Conservation (phyloP, 441 rosid species). For the Aquilaria agallochum region DNA sequence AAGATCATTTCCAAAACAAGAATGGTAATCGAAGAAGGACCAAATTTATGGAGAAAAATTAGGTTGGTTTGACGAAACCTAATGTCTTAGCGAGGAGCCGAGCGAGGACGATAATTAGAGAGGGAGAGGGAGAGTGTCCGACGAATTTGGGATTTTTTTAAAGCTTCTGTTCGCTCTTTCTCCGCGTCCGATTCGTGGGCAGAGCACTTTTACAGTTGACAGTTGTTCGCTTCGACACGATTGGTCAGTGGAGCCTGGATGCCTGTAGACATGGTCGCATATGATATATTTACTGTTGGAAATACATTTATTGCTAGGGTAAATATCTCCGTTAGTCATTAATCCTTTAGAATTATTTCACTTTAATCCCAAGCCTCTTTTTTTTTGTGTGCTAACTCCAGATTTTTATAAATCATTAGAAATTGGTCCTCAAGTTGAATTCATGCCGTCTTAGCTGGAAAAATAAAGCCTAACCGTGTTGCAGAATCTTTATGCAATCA, state of each 20-base stretch:
- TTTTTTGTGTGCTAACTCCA: too few relatives aligned
- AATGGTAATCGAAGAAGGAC: not conserved
- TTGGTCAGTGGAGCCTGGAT: not conserved
- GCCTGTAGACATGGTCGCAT: not conserved
- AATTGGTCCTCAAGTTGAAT: too few relatives aligned
- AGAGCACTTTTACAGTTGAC: not conserved
- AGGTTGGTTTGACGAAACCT: too few relatives aligned
- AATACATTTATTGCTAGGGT: not conserved
- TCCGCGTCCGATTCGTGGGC: conserved; percentile 9
- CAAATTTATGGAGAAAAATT: not conserved
- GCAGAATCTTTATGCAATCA: too few relatives aligned
- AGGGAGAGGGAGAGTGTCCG: conserved; percentile 1
- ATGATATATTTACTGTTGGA: not conserved
- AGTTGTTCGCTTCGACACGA: not conserved
- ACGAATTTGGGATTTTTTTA: conserved; percentile 3
- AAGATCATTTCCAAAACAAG: not conserved
- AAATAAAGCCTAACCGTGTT: too few relatives aligned
- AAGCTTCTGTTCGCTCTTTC: not conserved
- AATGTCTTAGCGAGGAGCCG: too few relatives aligned
- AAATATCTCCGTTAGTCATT: not conserved
- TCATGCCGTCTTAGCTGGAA: too few relatives aligned
- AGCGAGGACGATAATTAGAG: conserved; percentile 9
- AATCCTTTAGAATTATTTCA: too few relatives aligned
- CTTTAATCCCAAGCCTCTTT: too few relatives aligned
- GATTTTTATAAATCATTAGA: too few relatives aligned